phyloP scores from a whole-genome alignment of 2,329 filamentous ascomycete species.

The Colletotrichum euphorbiae region DNA sequence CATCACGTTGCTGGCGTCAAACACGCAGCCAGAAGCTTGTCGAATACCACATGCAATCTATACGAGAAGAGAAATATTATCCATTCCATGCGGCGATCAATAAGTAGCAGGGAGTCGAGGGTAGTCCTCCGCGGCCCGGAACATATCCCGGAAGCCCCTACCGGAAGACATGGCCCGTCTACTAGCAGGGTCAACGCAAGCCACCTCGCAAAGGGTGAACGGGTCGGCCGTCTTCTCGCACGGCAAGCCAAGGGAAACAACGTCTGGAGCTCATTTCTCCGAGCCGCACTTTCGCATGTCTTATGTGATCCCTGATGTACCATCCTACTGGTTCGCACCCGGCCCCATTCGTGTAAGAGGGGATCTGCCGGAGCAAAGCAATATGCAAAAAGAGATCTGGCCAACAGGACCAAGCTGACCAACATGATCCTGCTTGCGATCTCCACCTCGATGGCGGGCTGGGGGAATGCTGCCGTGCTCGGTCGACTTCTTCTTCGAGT shows the following conservation, averaged over 20 bases:
- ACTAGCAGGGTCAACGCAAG: not conserved
- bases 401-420: constrained; percentile 8
- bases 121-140: not conserved
- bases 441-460: constrained; percentile 14
- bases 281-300: constrained; percentile 19
- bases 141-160: constrained; percentile 25
- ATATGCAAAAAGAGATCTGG: constrained; percentile 12
- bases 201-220: not conserved
- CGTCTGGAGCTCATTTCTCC: not conserved
- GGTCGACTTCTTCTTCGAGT: constrained; percentile 4
- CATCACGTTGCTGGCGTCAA: too few relatives aligned
- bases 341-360: constrained; percentile 4
- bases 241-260: constrained; percentile 1
- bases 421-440: constrained; percentile 13
- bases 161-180: constrained; percentile 29
- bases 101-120: not conserved
- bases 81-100: constrained; percentile 21
- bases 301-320: constrained; percentile 9
- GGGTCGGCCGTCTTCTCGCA: not conserved
- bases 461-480: not conserved
- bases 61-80: constrained; percentile 6
- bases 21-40: too few relatives aligned
- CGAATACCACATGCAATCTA: not conserved
- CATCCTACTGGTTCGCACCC: constrained; percentile 17
- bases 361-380: constrained; percentile 8